Evolutionary conservation across 2,329 filamentous ascomycete genomes (phyloP).

Genomic region (Paecilomyces formosus): DNA sequence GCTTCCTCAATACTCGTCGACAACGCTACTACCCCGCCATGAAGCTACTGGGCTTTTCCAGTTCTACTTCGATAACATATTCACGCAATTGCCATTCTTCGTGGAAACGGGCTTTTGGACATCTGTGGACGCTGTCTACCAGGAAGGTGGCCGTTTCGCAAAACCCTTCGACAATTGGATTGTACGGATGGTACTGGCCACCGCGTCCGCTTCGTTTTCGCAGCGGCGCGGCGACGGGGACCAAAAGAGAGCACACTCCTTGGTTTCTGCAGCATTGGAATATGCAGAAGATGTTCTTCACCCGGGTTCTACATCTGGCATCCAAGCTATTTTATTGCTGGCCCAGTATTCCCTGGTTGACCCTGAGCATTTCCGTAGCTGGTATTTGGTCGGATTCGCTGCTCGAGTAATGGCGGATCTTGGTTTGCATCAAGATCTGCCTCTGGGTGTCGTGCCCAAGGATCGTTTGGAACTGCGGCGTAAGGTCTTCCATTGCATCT

Average conservation of each 20-base stretch:
- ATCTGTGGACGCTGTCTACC: constrained; percentile 75
- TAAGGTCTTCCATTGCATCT: constrained; percentile 83
- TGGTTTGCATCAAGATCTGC: constrained; percentile 87
- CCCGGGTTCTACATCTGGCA: constrained; percentile 75
- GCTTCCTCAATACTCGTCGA: constrained; percentile 53
- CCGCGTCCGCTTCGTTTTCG: constrained; percentile 68
- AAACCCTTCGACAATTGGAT: constrained; percentile 71
- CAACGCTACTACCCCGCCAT: constrained; percentile 65
- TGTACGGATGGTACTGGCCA: constrained; percentile 81
- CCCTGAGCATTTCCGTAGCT: constrained; percentile 84
- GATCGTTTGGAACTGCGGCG: constrained; percentile 68
- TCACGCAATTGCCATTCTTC: constrained; percentile 73
- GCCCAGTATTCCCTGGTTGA: constrained; percentile 87
- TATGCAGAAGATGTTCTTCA: constrained; percentile 76
- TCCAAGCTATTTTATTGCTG: constrained; percentile 78
- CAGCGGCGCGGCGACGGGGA: constrained; percentile 57
- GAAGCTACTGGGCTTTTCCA: constrained; percentile 64
- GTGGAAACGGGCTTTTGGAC: constrained; percentile 70
- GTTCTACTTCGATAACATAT: constrained; percentile 78
- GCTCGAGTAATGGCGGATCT: constrained; percentile 81
- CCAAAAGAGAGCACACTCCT: constrained; percentile 52
- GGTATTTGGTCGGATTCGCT: constrained; percentile 88
- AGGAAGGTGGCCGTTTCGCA: constrained; percentile 56
- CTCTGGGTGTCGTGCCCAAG: constrained; percentile 59
- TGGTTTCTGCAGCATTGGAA: constrained; percentile 60